Percentiles rank a stretch among this genome's conserved stretches.
Conservation (phyloP, 2,329 filamentous ascomycete species). For the Sclerotinia sclerotiorum region DNA sequence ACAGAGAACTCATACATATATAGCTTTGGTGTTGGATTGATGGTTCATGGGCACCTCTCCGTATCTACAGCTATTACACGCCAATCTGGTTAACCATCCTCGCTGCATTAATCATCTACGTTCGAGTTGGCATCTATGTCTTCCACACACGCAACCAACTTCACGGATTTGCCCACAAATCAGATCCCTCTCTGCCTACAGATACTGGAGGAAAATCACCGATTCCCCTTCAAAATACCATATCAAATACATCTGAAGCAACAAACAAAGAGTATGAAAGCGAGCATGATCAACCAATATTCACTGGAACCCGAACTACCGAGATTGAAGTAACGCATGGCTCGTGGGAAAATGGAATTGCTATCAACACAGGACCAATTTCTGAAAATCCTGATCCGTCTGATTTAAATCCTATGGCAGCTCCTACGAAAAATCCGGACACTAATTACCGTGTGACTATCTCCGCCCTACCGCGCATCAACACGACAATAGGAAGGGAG, state of each 20-base stretch:
- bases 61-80: slow-evolving; percentile 72
- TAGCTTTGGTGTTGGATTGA: slow-evolving; percentile 78
- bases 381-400: not conserved
- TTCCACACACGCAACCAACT: slow-evolving; percentile 56
- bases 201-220: slow-evolving; percentile 41
- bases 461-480: slow-evolving; percentile 12
- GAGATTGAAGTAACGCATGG: slow-evolving; percentile 32
- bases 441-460: slow-evolving; percentile 27
- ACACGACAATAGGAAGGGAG: not conserved
- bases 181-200: slow-evolving; percentile 6
- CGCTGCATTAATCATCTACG: slow-evolving; percentile 63
- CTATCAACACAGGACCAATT: not conserved
- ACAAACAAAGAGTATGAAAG: slow-evolving; percentile 1
- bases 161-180: slow-evolving; percentile 12
- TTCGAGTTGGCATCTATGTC: slow-evolving; percentile 63
- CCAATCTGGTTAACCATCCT: slow-evolving; percentile 66
- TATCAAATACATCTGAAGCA: not conserved
- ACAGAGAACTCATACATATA: slow-evolving; percentile 53
- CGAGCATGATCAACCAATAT: slow-evolving; percentile 9
- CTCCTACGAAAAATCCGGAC: slow-evolving; percentile 10
- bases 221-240: slow-evolving; percentile 1
- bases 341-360: slow-evolving; percentile 12
- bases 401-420: not conserved
- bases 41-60: slow-evolving; percentile 65
- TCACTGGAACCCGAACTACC: slow-evolving; percentile 31